Conservation (phyloP, 768 basidiomycete species). For the Leucocoprinus leucothites region DNA sequence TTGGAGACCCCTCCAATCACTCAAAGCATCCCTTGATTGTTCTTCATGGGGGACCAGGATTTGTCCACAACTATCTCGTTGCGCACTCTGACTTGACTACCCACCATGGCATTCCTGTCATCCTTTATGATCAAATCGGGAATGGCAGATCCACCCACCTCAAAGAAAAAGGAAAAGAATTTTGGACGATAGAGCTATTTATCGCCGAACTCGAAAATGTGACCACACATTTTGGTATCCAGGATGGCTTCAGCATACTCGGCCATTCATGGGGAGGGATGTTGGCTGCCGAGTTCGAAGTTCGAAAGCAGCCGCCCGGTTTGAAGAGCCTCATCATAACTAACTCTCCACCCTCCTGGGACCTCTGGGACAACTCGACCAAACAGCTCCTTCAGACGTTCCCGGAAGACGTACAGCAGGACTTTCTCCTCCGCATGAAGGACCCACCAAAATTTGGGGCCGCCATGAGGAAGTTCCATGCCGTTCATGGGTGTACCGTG, state of each 20-base stretch:
- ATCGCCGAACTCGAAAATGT: constrained; percentile 52
- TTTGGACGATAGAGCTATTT: constrained; percentile 53
- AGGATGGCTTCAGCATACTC: constrained; percentile 36
- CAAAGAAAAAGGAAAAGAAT: constrained; percentile 37
- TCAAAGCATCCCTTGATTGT: constrained; percentile 35
- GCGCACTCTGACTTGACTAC: constrained; percentile 34
- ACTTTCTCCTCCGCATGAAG: constrained; percentile 17
- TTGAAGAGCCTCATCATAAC: constrained; percentile 31
- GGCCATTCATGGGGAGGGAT: constrained; percentile 64
- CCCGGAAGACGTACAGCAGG: constrained; percentile 15
- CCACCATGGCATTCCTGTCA: constrained; percentile 35
- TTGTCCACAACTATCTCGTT: constrained; percentile 41
- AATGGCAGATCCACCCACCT: constrained; percentile 50
- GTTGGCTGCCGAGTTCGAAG: constrained; percentile 39
- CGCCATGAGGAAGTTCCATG: constrained; percentile 22
- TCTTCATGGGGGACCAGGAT: constrained; percentile 51
- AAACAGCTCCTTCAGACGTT: constrained; percentile 19
- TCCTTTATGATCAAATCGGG: constrained; percentile 58
- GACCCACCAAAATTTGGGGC: constrained; percentile 15
- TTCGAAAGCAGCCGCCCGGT: constrained; percentile 37
- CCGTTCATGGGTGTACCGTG: constrained; percentile 21
- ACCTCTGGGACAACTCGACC: constrained; percentile 22
- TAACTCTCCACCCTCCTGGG: constrained; percentile 25
- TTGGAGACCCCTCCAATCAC: constrained; percentile 31
- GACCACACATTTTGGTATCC: constrained; percentile 36